A percentile compares a stretch with the other conserved stretches of the same genome.
Evolutionary conservation across 805 yeast species (phyloP).

Genomic region (Lipomyces oligophaga): DNA sequence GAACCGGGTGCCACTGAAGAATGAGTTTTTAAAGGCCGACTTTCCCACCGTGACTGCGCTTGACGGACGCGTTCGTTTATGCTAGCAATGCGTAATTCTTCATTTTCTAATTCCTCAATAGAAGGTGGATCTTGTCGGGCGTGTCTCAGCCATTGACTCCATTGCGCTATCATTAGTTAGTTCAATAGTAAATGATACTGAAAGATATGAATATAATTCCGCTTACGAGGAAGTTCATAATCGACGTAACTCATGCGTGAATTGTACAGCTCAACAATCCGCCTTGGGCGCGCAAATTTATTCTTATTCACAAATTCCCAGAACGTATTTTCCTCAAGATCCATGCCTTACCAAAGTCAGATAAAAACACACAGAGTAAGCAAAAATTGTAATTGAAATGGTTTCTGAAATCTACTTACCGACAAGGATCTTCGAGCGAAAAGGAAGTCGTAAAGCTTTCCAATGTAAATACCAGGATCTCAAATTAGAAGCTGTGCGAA

Average conservation of each 20-base stretch:
- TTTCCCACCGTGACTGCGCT: conserved; percentile 40
- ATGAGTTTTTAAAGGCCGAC: conserved; percentile 35
- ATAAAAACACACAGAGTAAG: neutral
- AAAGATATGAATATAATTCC: conserved; percentile 40
- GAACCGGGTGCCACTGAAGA: conserved; percentile 9
- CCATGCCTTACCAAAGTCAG: conserved; percentile 49
- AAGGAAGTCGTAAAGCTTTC: conserved; percentile 64
- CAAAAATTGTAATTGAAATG: neutral
- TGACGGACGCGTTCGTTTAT: conserved; percentile 50
- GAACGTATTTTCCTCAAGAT: conserved; percentile 77
- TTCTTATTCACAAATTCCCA: conserved; percentile 71
- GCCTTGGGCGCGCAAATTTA: conserved; percentile 49
- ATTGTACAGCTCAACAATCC: conserved; percentile 58
- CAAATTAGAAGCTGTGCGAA: conserved; percentile 4
- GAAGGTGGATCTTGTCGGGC: conserved; percentile 60
- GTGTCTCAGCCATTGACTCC: conserved; percentile 77
- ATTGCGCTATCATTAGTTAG: conserved; percentile 45
- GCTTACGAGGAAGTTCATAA: conserved; percentile 49
- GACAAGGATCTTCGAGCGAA: conserved; percentile 63
- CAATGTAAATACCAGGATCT: conserved; percentile 45
- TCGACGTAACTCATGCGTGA: conserved; percentile 51
- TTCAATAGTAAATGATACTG: neutral
- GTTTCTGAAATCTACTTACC: conserved; percentile 31
- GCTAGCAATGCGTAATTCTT: conserved; percentile 52
- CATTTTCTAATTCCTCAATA: conserved; percentile 56